A percentile compares a stretch with the other conserved stretches of the same genome.
These are phyloP conservation scores for Nemania sp. DNA, from an alignment of 2,329 filamentous ascomycete species.

Conservation along the genomic window DNA sequence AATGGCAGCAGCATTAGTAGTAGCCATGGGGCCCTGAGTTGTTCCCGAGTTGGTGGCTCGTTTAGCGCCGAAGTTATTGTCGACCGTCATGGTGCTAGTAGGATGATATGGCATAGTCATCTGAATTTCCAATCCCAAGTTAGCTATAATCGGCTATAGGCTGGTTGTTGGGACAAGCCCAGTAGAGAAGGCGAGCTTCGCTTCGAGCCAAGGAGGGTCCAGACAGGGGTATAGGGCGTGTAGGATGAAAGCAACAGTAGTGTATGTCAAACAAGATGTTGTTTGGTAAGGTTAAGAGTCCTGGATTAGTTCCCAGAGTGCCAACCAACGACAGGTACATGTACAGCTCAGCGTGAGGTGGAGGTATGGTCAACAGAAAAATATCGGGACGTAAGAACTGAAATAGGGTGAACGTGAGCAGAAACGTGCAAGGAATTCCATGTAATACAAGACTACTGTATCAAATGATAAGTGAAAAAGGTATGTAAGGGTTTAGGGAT, in stretches of 20 bases:
- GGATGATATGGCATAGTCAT: conserved; percentile 35
- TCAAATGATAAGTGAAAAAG: not conserved
- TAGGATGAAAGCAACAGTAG: too few species aligned
- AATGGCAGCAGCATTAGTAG: conserved; percentile 26
- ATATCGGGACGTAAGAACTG: not conserved
- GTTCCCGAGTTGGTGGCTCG: conserved; percentile 31
- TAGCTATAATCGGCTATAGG: conserved; percentile 1
- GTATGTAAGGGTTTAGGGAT: not conserved
- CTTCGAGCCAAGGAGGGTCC: too few species aligned
- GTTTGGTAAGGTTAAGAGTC: not conserved
- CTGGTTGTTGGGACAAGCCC: too few species aligned
- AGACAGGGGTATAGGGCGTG: too few species aligned
- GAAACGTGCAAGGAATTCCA: not conserved
- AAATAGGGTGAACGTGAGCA: not conserved
- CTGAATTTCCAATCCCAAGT: conserved; percentile 7
- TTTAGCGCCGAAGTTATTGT: conserved; percentile 35
- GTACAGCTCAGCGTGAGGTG: not conserved
- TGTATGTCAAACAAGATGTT: not conserved
- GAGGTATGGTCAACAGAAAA: not conserved
- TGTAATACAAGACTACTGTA: not conserved
- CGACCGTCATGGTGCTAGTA: conserved; percentile 30
- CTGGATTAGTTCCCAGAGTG: not conserved
- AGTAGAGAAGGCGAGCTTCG: too few species aligned
- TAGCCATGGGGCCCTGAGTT: conserved; percentile 31
- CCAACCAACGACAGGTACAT: not conserved